Evolutionary conservation across 164 flowering plant genomes (phyloP), one percentile per base, ranked within the genome.

Genomic region (Nymphaea thermarum): DNA sequence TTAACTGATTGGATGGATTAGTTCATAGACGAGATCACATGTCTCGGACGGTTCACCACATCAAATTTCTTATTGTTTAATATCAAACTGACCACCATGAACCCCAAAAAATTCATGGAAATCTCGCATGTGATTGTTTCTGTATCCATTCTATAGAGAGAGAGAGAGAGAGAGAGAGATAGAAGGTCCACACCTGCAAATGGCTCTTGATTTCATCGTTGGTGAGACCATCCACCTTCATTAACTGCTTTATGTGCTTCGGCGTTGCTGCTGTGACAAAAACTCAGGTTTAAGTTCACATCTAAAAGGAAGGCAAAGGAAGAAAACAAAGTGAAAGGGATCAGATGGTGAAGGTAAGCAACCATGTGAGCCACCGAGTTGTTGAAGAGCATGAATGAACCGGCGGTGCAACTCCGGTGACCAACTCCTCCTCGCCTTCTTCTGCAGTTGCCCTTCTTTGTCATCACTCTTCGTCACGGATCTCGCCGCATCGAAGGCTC

Each of bases 131-230:
- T 51, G 8, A 10, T 51, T 51, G 57, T 51, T 12, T 62, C 11
- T 25, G 63, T 61, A 25, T 25, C 0, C 2, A 62, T 17, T 4
- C 7, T 62, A 62, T n/a, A 62, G 11, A n/a, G 8, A 62, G 0
- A 62, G 4, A 62, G 41, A 62, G 42, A 41, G 42, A 62, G 42
- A 62, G 42, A 61, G 14, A 61, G 63, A n/a, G 64, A 62, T 25
- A 62, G 8, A 62, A 55, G 16, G 60, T 55, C 60, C 2, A 8
- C 66, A 92, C 98, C 95, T 93, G 98, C 71, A 93, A 82, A 82
- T 93, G 98, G 77, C 98, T 93, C 75, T 93, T 93, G 55, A 93
- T 95, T 82, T 93, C 98, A 70, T 93, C 97, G 70, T 93, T 93
- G 1, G 98, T 89, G 17, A 93, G 96, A 18, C 98, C 96, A 79